Base-by-base conservation (phyloP, 2,329 filamentous ascomycete genomes). In the Arachnopeziza araneosa region DNA sequence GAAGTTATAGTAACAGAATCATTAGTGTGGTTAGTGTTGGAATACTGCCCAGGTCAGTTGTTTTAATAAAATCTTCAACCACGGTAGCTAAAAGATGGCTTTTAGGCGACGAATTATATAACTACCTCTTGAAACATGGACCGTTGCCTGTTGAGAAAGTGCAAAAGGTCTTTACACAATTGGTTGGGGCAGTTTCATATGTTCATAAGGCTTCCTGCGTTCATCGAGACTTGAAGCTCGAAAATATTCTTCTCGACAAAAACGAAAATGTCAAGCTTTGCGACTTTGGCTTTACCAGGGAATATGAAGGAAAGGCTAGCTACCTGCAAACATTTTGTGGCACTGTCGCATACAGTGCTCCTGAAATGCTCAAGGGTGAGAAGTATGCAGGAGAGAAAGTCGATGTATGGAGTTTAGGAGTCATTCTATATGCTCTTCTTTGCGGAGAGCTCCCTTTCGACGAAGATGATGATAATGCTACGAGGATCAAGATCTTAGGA, bases 371-470 rank as follows among this genome's bases (percentile, higher is more conserved):
- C 50, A 96, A 95, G 74, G 95, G 93, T 49, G 95, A 99, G 74
- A 98, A 96, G 75, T 99, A 99, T 72, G 95, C 93, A 0, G 93
- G 92, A 24, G 92, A 97, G 77, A 98, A 97, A 77, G 93, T 99
- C 54, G 95, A 99, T 71, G 92, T 99, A 4, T 99, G 91, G 91
- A 95, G 91, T 70, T 73, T 96, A 66, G 90, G 91, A 14, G 88
- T 96, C 58, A 95, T 96, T 62, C 79, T 95, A 1, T 95, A 93
- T 70, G 90, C 91, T 54, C 77, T 96, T 60, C 78, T 96, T 24
- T 91, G 88, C 63, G 91, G 91, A 58, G 91, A 95, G 75, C 80
- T 99, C 50, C 95, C 95, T 0, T 99, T 96, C 69, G 95, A 99
- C 75, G 95, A 98, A 66, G 95, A 99, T 72, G 89, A 96, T 70